These are phyloP conservation scores for Hibiscus mutabilis DNA, from an alignment of 345 rosid genomes.

Conservation along the genomic window DNA sequence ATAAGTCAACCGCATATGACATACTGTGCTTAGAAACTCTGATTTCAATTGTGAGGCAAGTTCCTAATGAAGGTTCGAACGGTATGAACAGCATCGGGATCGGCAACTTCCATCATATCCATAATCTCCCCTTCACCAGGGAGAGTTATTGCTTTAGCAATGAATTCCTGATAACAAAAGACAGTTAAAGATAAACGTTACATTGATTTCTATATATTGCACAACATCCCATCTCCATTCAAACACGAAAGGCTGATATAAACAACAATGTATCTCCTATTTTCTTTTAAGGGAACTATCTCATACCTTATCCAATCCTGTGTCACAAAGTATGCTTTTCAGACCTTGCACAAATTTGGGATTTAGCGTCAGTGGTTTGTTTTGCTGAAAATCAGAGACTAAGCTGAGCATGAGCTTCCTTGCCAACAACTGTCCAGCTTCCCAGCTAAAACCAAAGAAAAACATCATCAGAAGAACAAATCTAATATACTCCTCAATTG, in stretches of 20 bases:
- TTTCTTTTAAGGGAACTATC: background rate
- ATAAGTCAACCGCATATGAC: constrained; percentile 4
- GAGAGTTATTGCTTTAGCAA: constrained; percentile 80
- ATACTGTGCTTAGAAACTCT: constrained; percentile 65
- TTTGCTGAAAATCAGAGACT: constrained; percentile 79
- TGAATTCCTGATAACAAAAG: constrained; percentile 61
- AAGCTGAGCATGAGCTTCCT: constrained; percentile 91
- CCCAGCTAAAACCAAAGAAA: constrained; percentile 58
- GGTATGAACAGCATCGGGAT: constrained; percentile 96
- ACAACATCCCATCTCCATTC: background rate
- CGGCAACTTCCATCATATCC: constrained; percentile 99
- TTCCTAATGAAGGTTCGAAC: constrained; percentile 77
- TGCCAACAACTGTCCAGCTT: constrained; percentile 89
- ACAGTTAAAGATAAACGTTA: background rate
- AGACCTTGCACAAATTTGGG: constrained; percentile 75
- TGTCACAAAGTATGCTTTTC: constrained; percentile 60
- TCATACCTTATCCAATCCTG: constrained; percentile 77
- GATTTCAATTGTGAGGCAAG: constrained; percentile 82
- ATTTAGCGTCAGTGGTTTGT: constrained; percentile 55
- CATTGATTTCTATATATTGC: background rate
- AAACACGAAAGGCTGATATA: background rate
- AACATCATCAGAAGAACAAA: background rate
- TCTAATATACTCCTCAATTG: constrained; percentile 8
- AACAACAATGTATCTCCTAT: background rate
- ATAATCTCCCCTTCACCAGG: constrained; percentile 98